Conservation (phyloP, 352 stramenopile genomes). For the Hyaloperonospora brassicae region DNA sequence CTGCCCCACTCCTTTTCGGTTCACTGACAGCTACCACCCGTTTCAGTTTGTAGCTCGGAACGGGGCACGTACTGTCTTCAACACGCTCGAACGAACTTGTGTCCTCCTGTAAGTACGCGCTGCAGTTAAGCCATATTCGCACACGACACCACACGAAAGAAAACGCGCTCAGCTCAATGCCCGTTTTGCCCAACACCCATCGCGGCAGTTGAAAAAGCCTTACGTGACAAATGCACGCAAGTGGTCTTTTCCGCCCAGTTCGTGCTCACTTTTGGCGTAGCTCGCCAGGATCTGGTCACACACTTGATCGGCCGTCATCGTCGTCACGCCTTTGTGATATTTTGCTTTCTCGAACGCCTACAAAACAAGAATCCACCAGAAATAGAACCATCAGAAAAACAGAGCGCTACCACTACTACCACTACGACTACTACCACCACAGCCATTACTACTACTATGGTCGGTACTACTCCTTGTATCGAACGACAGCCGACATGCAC, state of each 20-base stretch:
- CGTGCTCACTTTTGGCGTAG: constrained; percentile 63
- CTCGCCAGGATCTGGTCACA: constrained; percentile 66
- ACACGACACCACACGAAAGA: neutral
- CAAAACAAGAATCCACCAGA: neutral
- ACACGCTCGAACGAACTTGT: constrained; percentile 26
- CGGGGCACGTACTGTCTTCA: constrained; percentile 7
- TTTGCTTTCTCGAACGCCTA: constrained; percentile 78
- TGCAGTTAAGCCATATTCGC: constrained; percentile 2
- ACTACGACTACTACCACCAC: too few species aligned
- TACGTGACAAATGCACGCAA: constrained; percentile 60
- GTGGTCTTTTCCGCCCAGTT: constrained; percentile 68
- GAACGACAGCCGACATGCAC: too few species aligned
- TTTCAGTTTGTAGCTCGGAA: constrained; percentile 35
- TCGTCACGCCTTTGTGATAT: constrained; percentile 41
- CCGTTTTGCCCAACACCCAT: neutral
- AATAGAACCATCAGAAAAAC: neutral
- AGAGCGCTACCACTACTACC: neutral
- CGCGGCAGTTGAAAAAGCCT: constrained; percentile 6
- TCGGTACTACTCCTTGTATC: too few species aligned
- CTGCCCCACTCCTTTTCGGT: constrained; percentile 12
- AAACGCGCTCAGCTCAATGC: neutral
- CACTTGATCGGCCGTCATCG: constrained; percentile 53
- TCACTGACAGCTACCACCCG: constrained; percentile 7
- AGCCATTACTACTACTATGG: too few species aligned
- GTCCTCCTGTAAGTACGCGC: constrained; percentile 36